Base-by-base conservation (phyloP, 2,329 filamentous ascomycete genomes). In the Helicocarpus griseus region DNA sequence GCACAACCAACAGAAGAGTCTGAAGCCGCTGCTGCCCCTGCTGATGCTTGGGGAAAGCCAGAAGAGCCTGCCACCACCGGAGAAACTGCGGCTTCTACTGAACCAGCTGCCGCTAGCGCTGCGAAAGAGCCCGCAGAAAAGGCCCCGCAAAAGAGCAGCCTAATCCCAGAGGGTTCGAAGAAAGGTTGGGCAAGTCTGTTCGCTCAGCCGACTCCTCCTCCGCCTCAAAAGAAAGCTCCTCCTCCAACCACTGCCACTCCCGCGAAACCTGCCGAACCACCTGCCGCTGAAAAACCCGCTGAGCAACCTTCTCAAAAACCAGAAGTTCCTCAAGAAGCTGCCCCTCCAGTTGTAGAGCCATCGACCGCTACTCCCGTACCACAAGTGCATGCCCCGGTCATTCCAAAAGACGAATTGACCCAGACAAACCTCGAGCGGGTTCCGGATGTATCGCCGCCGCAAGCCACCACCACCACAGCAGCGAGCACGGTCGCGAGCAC, bases 341-440 rank as follows among this genome's bases (percentile, higher is more conserved):
- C 68, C n/a, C 66, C 74, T 54, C 31, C 39, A 35, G 7, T 35
- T 28, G 6, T 49, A 22, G 69, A 66, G 31, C 67, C 74, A 60
- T 65, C 70, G 26, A 62, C 66, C 33, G 57, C 63, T 51, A 61
- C 59, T 19, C 68, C 72, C 22, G 64, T 74, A 49, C 69, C 72
- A 35, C 55, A 64, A 54, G 67, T 71, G 50, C 69, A 69, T 52
- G 61, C 63, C 14, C 59, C 61, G 28, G 77, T 79, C 45, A 85
- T 87, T 14, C 80, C 87, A 22, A 85, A 86, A 70, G 88, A 89
- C 67, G 83, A 90, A 63, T 79, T 97, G 58, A 97, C 91, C 26
- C 84, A 91, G 73, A 85, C 84, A 61, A 97, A 97, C 70, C 85
- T 97, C 53, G 90, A 95, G 68, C 87, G 91, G 71, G 78, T 97